Base-by-base conservation (phyloP, 768 basidiomycete genomes). In the Leccinum uliginosum region DNA sequence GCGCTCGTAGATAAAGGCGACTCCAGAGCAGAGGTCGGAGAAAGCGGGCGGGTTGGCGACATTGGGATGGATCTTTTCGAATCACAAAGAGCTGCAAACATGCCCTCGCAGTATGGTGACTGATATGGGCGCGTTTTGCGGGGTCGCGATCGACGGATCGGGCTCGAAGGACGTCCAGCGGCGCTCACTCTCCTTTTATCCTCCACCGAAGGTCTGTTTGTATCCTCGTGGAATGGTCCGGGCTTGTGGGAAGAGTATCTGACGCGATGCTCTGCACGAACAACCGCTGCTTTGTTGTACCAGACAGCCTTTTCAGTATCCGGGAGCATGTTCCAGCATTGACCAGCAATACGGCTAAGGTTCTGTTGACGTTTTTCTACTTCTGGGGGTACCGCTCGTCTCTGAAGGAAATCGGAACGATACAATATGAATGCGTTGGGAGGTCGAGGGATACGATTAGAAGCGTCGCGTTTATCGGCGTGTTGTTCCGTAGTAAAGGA, bases 341-440 rank as follows among this genome's bases (percentile, higher is more conserved):
- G 73, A 6, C 78, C 83, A 9, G 78, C 81, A 59, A 83, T 74
- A 55, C 78, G 73, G 57, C 77, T 78, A 58, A 83, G 75, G 56
- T 82, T 79, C 67, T 82, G 79, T 66, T 85, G 83, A 47, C 79
- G 76, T 46, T 74, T 75, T 67, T 81, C 80, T 35, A 79, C 71
- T 23, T 75, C 69, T 15, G 71, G 65, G 3, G 79, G 77, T 45
- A 81, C 74, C 11, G 71, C 57, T 19, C 71, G 71, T 3, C 69
- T 73, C 60, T 77, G 76, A 11, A 83, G 72, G 24, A 81, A 74
- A 58, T 81, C 75, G 23, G 79, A 80, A 44, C 83, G 75, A 69
- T 78, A 84, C 50, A 84, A 70, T 60, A 84, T 80, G 67, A 84
- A 84, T 14, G 83, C 80, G 63, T 84, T 83, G 14, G 80, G 67